Base-by-base conservation (phyloP, 164 flowering plant species). In the Macadamia integrifolia region DNA sequence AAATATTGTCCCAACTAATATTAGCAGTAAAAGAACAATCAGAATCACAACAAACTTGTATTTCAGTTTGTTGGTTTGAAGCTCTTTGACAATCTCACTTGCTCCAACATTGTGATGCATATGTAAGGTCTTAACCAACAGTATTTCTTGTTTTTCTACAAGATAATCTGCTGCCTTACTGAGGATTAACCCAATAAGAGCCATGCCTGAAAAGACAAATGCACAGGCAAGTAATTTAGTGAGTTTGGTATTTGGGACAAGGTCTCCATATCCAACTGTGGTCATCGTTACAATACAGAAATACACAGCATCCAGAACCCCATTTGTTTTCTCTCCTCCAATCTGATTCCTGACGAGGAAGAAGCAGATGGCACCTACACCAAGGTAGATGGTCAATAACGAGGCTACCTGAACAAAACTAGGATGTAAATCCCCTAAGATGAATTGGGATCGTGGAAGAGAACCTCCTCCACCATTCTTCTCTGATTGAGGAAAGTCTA, bases 271-370 rank as follows among this genome's bases (percentile, higher is more conserved):
- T 14, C 98, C 98, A 50, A 89, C 92, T 1, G 97, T 89, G 29
- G 96, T 89, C 98, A 93, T 90, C 56, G 97, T 93, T 63, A 91
- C 97, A 53, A 89, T 73, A 69, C 90, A 89, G 69, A 93, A 87
- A 69, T 93, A 93, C 0, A 88, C 40, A 1, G 98, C 83, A 76
- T 93, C 98, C 13, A 93, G 70, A 48, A 87, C n/a, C 29, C 81
- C 85, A 66, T 84, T 84, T 14, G 97, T 88, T 72, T 85, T 90
- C 76, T 68, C 71, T 5, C 96, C 98, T 15, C 70, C 72, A 49
- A 92, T 77, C 40, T 92, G 93, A 74, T 88, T 17, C 62, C 77
- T 78, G 10, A 80, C 61, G 0, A 82, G 72, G 75, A 40, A 87
- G 77, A 93, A 93, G 72, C 84, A 79, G 6, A 87, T 29, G 17